A percentile compares a stretch with the other conserved stretches of the same genome.
These are phyloP conservation scores for Picea abies DNA, from an alignment of 83 land plant species.

Conservation along the genomic window DNA sequence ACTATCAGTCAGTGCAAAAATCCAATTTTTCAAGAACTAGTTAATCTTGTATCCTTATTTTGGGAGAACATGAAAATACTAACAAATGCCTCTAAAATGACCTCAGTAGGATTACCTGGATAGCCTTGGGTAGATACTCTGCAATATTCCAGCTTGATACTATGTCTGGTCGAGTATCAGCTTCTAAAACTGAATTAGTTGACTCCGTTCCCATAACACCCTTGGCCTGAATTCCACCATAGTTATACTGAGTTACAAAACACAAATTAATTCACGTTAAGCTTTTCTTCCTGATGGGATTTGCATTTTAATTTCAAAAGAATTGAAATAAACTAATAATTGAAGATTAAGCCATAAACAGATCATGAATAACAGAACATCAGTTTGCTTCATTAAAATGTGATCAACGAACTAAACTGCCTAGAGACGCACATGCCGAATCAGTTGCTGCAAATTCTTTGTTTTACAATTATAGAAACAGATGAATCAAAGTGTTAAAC, in stretches of 20 bases:
- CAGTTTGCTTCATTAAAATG: not conserved
- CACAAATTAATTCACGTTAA: not conserved
- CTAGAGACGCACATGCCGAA: not conserved
- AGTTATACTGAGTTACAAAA: conserved; percentile 70
- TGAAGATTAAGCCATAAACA: not conserved
- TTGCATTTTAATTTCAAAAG: not conserved
- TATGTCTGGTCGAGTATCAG: conserved; percentile 75
- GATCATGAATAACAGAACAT: not conserved
- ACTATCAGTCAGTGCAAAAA: not conserved
- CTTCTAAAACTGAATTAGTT: conserved; percentile 17
- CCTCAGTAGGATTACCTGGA: conserved; percentile 47
- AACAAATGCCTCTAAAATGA: not conserved
- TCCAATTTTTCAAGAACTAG: not conserved
- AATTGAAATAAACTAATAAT: not conserved
- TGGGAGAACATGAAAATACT: not conserved
- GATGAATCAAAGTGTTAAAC: too few relatives aligned
- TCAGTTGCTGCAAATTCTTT: not conserved
- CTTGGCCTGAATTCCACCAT: conserved; percentile 91
- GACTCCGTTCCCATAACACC: conserved; percentile 5
- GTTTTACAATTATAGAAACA: not conserved
- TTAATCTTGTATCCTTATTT: not conserved
- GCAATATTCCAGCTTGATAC: conserved; percentile 98
- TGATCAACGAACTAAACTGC: not conserved
- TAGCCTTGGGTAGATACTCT: conserved; percentile 82
- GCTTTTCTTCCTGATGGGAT: not conserved